Evolutionary conservation across 257 asterid species (phyloP), one percentile per base, ranked within the genome.

Genomic region (Lavandula angustifolia): DNA sequence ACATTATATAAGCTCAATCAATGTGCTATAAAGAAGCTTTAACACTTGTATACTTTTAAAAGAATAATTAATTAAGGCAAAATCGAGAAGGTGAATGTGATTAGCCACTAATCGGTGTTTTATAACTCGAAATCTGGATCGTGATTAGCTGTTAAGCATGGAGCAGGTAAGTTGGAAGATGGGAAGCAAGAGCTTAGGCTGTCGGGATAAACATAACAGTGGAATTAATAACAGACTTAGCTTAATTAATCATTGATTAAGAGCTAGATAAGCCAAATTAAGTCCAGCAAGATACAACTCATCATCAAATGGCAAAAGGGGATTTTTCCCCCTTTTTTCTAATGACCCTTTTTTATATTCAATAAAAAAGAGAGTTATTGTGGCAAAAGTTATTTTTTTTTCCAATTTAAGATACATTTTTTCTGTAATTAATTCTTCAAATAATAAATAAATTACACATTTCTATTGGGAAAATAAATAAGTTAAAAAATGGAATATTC

Each of bases 131-230:
- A 75, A 60, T 32, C 51, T 68, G 64, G 66, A 69, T 64, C 9
- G 64, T 34, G 67, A 80, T 68, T 69, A 72, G 82, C 78, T 76
- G 79, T 68, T 76, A 56, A 68, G 80, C 75, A 77, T 60, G 57
- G 38, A 42, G 27, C 47, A 66, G 49, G 62, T 67, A 65, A 85
- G 87, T 71, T 82, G 76, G 89, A 69, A 73, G 74, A 84, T 71
- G 66, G 79, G 82, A 77, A 69, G 34, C 79, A 73, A 16, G 53
- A 27, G 60, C 71, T 54, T 40, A 9, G 40, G 63, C 57, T 77
- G 82, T 77, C 82, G 76, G 82, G 31, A 72, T 77, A 53, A 72
- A 67, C 78, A 50, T 76, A 71, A 63, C 88, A 49, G 54, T 34
- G 80, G 32, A 60, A 51, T 56, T 64, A 58, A 80, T 22, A 9